A percentile compares a stretch with the other conserved stretches of the same genome.
Evolutionary conservation across 1,284 basidiomycete species (phyloP).

Genomic region (Trichosporon faecale): DNA sequence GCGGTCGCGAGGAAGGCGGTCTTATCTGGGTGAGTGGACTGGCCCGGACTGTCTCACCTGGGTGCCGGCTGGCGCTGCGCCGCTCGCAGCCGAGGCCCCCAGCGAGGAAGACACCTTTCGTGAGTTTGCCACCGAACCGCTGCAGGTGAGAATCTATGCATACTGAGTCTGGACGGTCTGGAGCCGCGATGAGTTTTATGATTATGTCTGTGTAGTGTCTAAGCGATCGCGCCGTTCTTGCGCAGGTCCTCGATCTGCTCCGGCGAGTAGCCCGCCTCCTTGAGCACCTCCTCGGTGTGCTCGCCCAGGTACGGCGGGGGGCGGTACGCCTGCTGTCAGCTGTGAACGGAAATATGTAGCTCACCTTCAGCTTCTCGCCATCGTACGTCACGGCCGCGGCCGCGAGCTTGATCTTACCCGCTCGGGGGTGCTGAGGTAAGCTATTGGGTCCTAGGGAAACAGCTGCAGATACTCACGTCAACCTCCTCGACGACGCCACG

Average conservation of each 20-base stretch:
- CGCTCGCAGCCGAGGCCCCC: background rate
- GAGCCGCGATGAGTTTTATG: background rate
- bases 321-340: constrained; percentile 54
- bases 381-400: constrained; percentile 85
- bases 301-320: constrained; percentile 81
- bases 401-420: constrained; percentile 80
- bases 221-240: constrained; percentile 51
- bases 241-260: constrained; percentile 63
- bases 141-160: background rate
- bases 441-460: constrained; percentile 21
- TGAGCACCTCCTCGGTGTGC: constrained; percentile 74
- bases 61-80: background rate
- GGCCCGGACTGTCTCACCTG: background rate
- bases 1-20: background rate
- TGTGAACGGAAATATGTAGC: no score
- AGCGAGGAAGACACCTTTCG: constrained; percentile 3
- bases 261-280: constrained; percentile 65
- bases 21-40: background rate
- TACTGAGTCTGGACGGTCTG: background rate
- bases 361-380: constrained; percentile 59
- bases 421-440: constrained; percentile 62
- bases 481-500: constrained; percentile 63
- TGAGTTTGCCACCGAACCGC: background rate
- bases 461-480: constrained; percentile 53
- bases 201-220: background rate